Conservation (phyloP, 352 stramenopile species). For the Phytophthora cryptogea region DNA sequence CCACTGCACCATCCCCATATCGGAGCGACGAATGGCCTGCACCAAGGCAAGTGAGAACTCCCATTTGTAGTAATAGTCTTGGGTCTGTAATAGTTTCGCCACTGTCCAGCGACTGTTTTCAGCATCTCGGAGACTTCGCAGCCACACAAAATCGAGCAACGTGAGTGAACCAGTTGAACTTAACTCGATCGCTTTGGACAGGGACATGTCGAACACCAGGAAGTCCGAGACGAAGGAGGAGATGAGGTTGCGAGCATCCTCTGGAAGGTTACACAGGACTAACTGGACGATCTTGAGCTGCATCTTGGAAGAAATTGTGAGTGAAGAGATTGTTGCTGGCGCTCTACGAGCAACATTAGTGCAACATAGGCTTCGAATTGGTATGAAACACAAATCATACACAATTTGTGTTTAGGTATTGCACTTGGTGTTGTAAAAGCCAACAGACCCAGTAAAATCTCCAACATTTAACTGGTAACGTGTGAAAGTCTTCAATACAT, state of each 20-base stretch:
- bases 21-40: neutral
- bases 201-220: slow-evolving; percentile 1
- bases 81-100: neutral
- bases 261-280: neutral
- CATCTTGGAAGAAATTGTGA: too few relatives aligned
- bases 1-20: neutral
- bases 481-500: too few relatives aligned
- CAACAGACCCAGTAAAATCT: too few relatives aligned
- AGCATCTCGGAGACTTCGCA: neutral
- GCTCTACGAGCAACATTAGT: too few relatives aligned
- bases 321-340: too few relatives aligned
- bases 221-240: slow-evolving; percentile 3
- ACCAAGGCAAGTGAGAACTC: slow-evolving; percentile 1
- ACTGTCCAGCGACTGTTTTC: neutral
- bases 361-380: too few relatives aligned
- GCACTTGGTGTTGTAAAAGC: too few relatives aligned
- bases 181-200: neutral
- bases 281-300: neutral
- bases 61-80: neutral
- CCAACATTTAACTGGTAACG: too few relatives aligned
- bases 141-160: slow-evolving; percentile 9
- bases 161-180: neutral
- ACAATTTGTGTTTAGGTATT: too few relatives aligned
- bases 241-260: neutral
- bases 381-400: too few relatives aligned